These are phyloP conservation scores for Neospermospora avenae DNA, from an alignment of 2,329 filamentous ascomycete species.

Conservation along the genomic window DNA sequence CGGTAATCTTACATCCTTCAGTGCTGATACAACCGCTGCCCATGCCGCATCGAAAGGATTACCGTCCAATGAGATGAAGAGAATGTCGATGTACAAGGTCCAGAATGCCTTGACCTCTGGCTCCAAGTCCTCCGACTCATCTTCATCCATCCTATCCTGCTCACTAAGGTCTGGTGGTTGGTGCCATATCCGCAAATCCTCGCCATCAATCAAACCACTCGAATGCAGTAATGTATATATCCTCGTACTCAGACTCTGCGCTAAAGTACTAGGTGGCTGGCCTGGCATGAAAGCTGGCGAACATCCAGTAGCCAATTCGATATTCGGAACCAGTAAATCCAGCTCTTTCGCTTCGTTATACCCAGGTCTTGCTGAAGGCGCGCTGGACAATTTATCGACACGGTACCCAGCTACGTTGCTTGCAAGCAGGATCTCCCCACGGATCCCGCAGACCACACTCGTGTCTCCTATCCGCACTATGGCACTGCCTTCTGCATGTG, in stretches of 20 bases:
- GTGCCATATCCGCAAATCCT: constrained; percentile 72
- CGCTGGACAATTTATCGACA: constrained; percentile 36
- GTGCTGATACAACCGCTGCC: constrained; percentile 76
- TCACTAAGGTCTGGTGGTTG: constrained; percentile 46
- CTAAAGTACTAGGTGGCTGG: constrained; percentile 72
- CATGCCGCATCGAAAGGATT: constrained; percentile 91
- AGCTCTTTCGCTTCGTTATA: constrained; percentile 51
- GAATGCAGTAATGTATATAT: constrained; percentile 74
- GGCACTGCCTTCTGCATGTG: constrained; percentile 85
- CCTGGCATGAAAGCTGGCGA: constrained; percentile 83
- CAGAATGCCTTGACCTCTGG: constrained; percentile 78
- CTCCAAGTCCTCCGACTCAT: constrained; percentile 34
- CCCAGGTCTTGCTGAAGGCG: constrained; percentile 35
- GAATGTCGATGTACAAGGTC: constrained; percentile 92
- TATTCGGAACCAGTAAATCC: constrained; percentile 85
- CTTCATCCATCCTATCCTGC: constrained; percentile 42
- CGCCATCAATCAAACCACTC: constrained; percentile 60
- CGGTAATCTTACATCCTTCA: constrained; percentile 75
- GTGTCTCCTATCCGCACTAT: constrained; percentile 88
- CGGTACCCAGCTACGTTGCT: constrained; percentile 69
- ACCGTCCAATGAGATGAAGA: constrained; percentile 90
- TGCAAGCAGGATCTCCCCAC: constrained; percentile 77
- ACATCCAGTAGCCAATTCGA: constrained; percentile 88
- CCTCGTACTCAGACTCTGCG: constrained; percentile 78
- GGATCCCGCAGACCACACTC: constrained; percentile 89